Base-by-base conservation (phyloP, 176 grass and related monocot genomes). In the Juncus inflexus region DNA sequence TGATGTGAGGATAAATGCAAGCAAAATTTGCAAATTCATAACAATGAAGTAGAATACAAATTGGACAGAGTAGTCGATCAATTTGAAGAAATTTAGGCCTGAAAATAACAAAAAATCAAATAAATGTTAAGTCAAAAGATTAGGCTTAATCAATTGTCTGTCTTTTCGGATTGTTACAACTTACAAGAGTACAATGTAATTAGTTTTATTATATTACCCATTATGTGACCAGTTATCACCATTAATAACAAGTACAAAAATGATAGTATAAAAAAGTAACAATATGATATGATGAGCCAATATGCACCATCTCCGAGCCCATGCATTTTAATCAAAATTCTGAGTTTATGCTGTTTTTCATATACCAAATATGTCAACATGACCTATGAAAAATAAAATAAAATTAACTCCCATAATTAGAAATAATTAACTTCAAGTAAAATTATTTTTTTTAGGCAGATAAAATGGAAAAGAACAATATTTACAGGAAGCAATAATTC, bases 271-370 rank as follows among this genome's bases (percentile, higher is more conserved):
- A 90, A 57, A 66, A 90, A 90, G 74, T 90, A 90, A 64, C 61
- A 63, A 79, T 90, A 90, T 63, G 65, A 90, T 75, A 85, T 90
- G 28, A 85, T 90, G 28, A 81, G 50, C 78, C 78, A 90, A 43
- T 90, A 90, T 51, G 78, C 78, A 3, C 64, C 75, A 75, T 90
- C 82, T 58, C 72, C 70, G 19, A 85, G 82, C 52, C 78, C 86
- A 60, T 79, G 75, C 82, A 85, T 90, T 70, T 85, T 90, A 77
- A 90, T 90, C 78, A 85, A 84, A 58, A 82, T 71, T 67, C 66
- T 85, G 59, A 90, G 37, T 76, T 82, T 90, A 45, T 90, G 74
- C 35, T 85, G 81, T 66, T 90, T 85, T 70, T 90, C 86, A 73
- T 85, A 82, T 13, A 90, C 86, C 8, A 90, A 52, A 81, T 81